Conservation (phyloP, 306 rosid species). For the Luffa acutangula region DNA sequence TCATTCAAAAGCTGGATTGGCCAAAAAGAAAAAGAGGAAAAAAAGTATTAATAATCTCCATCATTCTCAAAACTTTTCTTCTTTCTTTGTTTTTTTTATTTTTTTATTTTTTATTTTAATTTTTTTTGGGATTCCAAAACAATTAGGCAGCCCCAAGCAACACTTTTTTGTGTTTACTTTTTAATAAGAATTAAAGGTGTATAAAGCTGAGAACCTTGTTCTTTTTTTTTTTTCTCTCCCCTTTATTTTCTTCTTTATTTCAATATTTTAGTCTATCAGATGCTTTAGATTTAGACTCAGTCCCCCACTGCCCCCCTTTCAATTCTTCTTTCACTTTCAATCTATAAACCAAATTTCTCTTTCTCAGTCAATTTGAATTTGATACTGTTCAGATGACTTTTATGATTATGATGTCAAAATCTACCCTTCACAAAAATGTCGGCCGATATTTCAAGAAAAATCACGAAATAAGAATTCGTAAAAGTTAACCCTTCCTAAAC, state of each 20-base stretch:
- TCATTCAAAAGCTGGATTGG: constrained; percentile 24
- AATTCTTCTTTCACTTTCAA: not conserved
- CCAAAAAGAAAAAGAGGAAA: not conserved
- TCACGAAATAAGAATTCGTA: too few species aligned
- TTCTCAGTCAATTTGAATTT: not conserved
- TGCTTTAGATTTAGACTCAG: not conserved
- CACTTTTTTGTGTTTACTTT: not conserved
- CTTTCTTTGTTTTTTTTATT: not conserved
- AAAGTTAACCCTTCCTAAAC: too few species aligned
- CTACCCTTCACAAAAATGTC: not conserved
- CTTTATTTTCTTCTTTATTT: not conserved
- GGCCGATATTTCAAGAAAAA: not conserved
- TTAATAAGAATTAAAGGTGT: not conserved
- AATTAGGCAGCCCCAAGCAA: constrained; percentile 12
- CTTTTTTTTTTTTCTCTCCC: constrained; percentile 6
- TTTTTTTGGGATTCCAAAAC: constrained; percentile 2
- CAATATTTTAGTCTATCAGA: not conserved
- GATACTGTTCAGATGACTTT: not conserved
- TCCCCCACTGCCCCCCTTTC: not conserved
- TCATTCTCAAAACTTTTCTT: constrained; percentile 6
- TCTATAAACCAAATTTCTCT: not conserved
- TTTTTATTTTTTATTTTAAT: not conserved
- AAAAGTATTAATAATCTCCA: not conserved
- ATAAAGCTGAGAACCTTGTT: constrained; percentile 33
- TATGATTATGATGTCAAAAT: not conserved